Percentiles rank a stretch among this genome's conserved stretches.
These are phyloP conservation scores for Chaetomiaceae sp. DNA, from an alignment of 2,329 filamentous ascomycete genomes.

Conservation along the genomic window DNA sequence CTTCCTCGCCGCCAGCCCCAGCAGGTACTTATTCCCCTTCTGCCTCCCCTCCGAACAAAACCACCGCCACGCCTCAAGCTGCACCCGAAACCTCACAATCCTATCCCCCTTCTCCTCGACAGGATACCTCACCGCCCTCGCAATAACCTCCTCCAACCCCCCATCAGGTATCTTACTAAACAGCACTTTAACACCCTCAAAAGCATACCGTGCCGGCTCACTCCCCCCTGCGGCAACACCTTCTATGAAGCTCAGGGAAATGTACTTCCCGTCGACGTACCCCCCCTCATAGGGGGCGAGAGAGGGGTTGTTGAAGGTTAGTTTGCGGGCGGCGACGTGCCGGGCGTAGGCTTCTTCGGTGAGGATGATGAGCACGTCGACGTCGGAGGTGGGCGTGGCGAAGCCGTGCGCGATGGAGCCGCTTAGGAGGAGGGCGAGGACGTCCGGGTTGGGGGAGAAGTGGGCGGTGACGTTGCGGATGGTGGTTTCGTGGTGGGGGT, in stretches of 20 bases:
- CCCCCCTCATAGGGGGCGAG: constrained; percentile 17
- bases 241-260: constrained; percentile 13
- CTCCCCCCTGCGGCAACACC: constrained; percentile 16
- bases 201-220: constrained; percentile 20
- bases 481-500: constrained; percentile 16
- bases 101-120: constrained; percentile 11
- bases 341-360: constrained; percentile 16
- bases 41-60: constrained; percentile 10
- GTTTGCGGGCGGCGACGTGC: constrained; percentile 3
- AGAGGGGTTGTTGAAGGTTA: constrained; percentile 8
- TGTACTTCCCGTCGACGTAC: constrained; percentile 20
- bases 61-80: constrained; percentile 21
- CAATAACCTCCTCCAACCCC: not conserved
- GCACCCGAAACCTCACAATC: constrained; percentile 15
- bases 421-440: constrained; percentile 18
- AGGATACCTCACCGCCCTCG: not conserved
- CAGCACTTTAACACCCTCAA: constrained; percentile 13
- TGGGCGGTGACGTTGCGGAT: constrained; percentile 12
- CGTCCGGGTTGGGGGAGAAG: constrained; percentile 10
- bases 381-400: constrained; percentile 12
- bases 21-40: constrained; percentile 17
- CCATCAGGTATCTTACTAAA: constrained; percentile 7
- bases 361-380: constrained; percentile 21
- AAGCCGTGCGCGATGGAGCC: constrained; percentile 23
- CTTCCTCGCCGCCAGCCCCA: constrained; percentile 16